Base-by-base conservation (phyloP, 2,329 filamentous ascomycete genomes). In the Phialophora macrospora region DNA sequence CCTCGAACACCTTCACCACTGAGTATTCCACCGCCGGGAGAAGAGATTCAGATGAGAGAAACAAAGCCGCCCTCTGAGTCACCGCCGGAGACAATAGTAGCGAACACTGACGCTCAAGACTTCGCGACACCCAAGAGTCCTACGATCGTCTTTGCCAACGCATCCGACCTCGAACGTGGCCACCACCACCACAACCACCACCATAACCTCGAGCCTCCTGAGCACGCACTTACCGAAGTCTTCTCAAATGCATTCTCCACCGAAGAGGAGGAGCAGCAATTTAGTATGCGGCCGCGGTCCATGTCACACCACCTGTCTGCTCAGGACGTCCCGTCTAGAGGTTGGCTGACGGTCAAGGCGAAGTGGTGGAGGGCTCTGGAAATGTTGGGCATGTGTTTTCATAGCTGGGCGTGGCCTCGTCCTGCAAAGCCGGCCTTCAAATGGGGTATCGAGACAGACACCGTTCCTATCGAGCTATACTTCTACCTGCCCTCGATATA, bases 301-400 rank as follows among this genome's bases (percentile, higher is more conserved):
- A 69, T 72, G 66, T 71, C 68, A 24, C 71, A 72, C 60, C 71
- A 72, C 55, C 63, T 72, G 22, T 63, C 56, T 11, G 64, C 63
- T 32, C 66, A 60, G 26, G 56, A 72, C 20, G 61, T 72, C 7
- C 71, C 70, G 14, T 72, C 72, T 41, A 83, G 88, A 77, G 86
- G 84, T 81, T 83, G 86, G 73, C 82, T 91, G 11, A 83, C 84
- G 62, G 71, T 88, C 60, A 84, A 90, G 74, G 89, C 89, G 55
- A 78, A 82, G 30, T 84, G 88, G 74, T 90, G 88, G 88, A 84
- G 90, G 60, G 82, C 84, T 63, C 80, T 91, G 49, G 90, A 90
- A 84, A 82, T 81, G 64, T 82, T 90, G 63, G 89, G 88, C 73
- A 90, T 91, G 88, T 80, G 84, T 66, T 78, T 91, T 46, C 89